Conservation (phyloP, 1,284 basidiomycete genomes). For the Leucoagaricus sp. region DNA sequence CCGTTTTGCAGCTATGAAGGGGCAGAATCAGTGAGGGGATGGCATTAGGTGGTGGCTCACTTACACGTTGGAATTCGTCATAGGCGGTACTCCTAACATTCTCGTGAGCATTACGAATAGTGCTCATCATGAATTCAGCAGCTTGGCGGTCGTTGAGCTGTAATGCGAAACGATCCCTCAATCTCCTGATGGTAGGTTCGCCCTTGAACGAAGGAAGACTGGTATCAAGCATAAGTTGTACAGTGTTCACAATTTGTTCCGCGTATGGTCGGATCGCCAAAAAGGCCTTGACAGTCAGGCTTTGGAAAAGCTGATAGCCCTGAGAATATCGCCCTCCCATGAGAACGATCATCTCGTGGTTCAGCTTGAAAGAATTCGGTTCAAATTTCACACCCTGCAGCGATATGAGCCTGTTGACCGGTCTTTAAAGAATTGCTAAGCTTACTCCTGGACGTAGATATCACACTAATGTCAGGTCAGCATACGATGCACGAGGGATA, state of each 20-base stretch:
- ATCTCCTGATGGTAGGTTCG: conserved; percentile 84
- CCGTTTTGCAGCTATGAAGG: conserved; percentile 43
- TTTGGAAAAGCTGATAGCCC: conserved; percentile 93
- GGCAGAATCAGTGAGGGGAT: conserved; percentile 1
- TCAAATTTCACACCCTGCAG: conserved; percentile 94
- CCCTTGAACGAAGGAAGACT: conserved; percentile 97
- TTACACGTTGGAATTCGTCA: conserved; percentile 87
- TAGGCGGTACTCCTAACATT: conserved; percentile 92
- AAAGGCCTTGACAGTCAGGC: conserved; percentile 95
- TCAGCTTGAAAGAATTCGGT: conserved; percentile 96
- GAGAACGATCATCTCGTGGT: conserved; percentile 95
- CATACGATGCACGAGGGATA: conserved; percentile 1
- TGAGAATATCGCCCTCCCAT: conserved; percentile 96
- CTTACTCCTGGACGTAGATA: conserved; percentile 68
- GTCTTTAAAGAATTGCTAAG: not conserved
- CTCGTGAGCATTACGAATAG: conserved; percentile 92
- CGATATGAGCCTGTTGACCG: conserved; percentile 9
- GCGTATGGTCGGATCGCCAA: conserved; percentile 91
- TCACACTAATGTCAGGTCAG: conserved; percentile 27
- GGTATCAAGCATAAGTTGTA: conserved; percentile 93
- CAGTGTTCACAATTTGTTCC: conserved; percentile 86
- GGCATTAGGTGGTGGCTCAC: conserved; percentile 25
- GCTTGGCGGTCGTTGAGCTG: conserved; percentile 88
- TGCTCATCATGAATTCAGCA: conserved; percentile 88
- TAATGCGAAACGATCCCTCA: conserved; percentile 87